Evolutionary conservation across 2,329 filamentous ascomycete species (phyloP).

Genomic region (Tetracladium maxilliforme): DNA sequence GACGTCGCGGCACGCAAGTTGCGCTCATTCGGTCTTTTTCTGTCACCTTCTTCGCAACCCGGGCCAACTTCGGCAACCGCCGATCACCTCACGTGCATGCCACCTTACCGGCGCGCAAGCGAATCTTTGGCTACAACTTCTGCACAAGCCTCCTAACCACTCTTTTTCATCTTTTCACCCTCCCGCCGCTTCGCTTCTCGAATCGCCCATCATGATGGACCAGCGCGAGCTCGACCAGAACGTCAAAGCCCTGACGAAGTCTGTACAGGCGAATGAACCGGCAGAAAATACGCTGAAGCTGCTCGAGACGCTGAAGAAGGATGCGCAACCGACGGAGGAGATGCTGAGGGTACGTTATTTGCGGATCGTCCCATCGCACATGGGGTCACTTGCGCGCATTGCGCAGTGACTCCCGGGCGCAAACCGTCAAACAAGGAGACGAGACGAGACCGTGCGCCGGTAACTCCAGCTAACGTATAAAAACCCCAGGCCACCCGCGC

Average conservation of each 20-base stretch:
- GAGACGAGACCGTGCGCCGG: no score
- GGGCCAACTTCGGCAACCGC: no score
- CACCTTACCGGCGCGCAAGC: no score
- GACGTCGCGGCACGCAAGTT: no score
- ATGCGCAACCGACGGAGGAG: constrained; percentile 75
- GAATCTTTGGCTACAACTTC: no score
- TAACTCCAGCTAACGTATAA: constrained; percentile 5
- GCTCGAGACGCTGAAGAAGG: constrained; percentile 65
- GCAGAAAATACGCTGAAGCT: constrained; percentile 57
- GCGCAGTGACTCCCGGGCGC: constrained; percentile 1
- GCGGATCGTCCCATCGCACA: constrained; percentile 8
- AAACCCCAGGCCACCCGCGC: constrained; percentile 68
- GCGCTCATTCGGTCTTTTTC: no score
- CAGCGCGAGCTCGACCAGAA: constrained; percentile 66
- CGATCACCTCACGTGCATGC: no score
- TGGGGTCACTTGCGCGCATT: constrained; percentile 2
- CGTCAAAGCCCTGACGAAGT: constrained; percentile 70
- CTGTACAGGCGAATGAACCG: constrained; percentile 60
- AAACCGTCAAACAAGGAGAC: constrained; percentile 1
- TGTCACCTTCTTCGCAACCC: no score
- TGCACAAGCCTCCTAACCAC: no score
- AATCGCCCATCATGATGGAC: constrained; percentile 42
- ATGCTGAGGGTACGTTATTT: constrained; percentile 54
- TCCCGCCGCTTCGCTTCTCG: constrained; percentile 4
- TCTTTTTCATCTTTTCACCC: no score